Percentiles rank a stretch among this genome's conserved stretches.
Evolutionary conservation across 108 stramenopile genomes (phyloP).

Genomic region (Discostella pseudostelligera): DNA sequence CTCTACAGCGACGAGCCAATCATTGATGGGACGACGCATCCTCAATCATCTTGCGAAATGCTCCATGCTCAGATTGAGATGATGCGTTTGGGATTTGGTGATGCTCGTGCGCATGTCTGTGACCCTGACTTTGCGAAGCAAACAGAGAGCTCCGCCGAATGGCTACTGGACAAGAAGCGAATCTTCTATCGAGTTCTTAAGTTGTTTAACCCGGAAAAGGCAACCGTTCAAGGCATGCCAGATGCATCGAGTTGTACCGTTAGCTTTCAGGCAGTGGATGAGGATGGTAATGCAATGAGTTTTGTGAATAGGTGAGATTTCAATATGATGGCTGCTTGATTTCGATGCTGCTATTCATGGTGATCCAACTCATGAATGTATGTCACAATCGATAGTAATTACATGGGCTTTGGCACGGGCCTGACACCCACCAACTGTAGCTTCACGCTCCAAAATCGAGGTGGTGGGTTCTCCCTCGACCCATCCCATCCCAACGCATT

Average conservation of each 20-base stretch:
- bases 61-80: conserved; percentile 84
- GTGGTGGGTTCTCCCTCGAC: conserved; percentile 82
- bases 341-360: not conserved
- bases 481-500: conserved; percentile 84
- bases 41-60: conserved; percentile 55
- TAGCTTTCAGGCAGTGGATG: conserved; percentile 90
- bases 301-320: conserved; percentile 79
- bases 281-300: conserved; percentile 89
- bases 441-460: conserved; percentile 96
- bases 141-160: conserved; percentile 30
- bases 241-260: conserved; percentile 83
- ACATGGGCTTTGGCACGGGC: conserved; percentile 93
- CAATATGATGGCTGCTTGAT: not conserved
- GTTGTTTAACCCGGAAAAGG: conserved; percentile 62
- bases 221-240: conserved; percentile 52
- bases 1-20: not conserved
- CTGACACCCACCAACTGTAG: conserved; percentile 91
- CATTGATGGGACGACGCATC: conserved; percentile 18
- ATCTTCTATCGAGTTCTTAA: conserved; percentile 50
- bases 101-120: conserved; percentile 75
- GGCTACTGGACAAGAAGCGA: conserved; percentile 60
- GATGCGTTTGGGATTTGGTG: conserved; percentile 91
- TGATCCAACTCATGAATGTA: not conserved
- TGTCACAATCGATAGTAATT: conserved; percentile 59
- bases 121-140: conserved; percentile 59